Evolutionary conservation across 768 basidiomycete species (phyloP).

Genomic region (Mycena haematopus): DNA sequence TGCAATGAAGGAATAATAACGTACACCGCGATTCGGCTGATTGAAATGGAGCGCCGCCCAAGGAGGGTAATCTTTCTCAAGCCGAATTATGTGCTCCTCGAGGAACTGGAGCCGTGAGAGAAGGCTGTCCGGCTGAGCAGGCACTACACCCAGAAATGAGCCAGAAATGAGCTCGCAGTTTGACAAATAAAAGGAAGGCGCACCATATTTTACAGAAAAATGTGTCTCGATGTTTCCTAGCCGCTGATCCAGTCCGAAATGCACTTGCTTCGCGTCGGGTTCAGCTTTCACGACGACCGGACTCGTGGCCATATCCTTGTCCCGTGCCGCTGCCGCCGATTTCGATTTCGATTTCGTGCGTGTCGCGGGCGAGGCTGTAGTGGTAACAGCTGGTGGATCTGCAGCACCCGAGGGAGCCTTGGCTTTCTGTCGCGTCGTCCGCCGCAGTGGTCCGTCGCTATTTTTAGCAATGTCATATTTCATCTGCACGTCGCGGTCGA

Average conservation of each 20-base stretch:
- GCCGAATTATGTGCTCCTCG: slow-evolving; percentile 76
- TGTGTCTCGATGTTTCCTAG: slow-evolving; percentile 73
- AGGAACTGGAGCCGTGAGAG: slow-evolving; percentile 70
- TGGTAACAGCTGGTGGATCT: slow-evolving; percentile 12
- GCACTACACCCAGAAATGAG: slow-evolving; percentile 55
- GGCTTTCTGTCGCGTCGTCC: slow-evolving; percentile 44
- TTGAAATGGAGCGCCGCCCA: slow-evolving; percentile 92
- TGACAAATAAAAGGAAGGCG: slow-evolving; percentile 18
- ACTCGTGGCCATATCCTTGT: slow-evolving; percentile 15
- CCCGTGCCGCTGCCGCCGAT: slow-evolving; percentile 9
- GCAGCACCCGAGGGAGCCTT: slow-evolving; percentile 10
- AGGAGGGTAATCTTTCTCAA: slow-evolving; percentile 85
- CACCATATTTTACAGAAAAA: slow-evolving; percentile 77
- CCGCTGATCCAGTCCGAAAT: slow-evolving; percentile 70
- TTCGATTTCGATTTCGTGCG: slow-evolving; percentile 23
- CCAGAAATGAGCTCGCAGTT: background rate
- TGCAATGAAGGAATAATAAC: slow-evolving; percentile 38
- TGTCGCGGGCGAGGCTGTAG: slow-evolving; percentile 5
- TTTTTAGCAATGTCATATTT: slow-evolving; percentile 90
- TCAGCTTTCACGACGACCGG: slow-evolving; percentile 12
- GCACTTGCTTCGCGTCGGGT: slow-evolving; percentile 34
- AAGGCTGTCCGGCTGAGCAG: slow-evolving; percentile 69
- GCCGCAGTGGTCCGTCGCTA: slow-evolving; percentile 74
- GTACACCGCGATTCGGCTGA: slow-evolving; percentile 79
- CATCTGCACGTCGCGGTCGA: slow-evolving; percentile 81